Evolutionary conservation across 1,284 basidiomycete genomes (phyloP), one percentile per base, ranked within the genome.

Genomic region (Ustilago curta): DNA sequence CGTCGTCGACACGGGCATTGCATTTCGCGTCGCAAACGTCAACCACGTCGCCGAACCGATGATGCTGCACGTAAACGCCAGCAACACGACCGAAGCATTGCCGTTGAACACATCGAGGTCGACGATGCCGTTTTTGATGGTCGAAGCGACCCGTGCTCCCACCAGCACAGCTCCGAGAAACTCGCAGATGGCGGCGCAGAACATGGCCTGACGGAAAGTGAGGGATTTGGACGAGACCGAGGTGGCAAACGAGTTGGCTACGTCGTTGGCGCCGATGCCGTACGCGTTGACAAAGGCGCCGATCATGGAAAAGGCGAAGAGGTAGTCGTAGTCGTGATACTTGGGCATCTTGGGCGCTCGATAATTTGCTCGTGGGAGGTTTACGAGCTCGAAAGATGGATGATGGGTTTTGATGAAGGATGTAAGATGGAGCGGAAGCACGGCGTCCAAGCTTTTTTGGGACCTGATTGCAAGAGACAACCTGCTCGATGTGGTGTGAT

Each of bases 221-320:
- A 78, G 42, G 9, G 57, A 70, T 27, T 76, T 71, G 23, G 75
- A 70, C 12, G 70, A 67, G 42, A 79, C 77, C 7, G 63, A 68
- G 18, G 77, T 79, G 48, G 77, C 77, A 16, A 58, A 79, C 19
- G 75, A 70, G 56, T 79, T 77, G 64, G 75, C 77, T 0, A 79
- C 77, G 52, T 79, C 77, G 54, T 77, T 79, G 42, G 77, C 77
- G 29, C 75, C 75, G 19, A 70, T 78, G 19, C 66, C 63, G 57
- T 59, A 78, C 18, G 73, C 65, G 29, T 72, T 66, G 55, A 70
- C 43, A 37, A 73, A 69, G 5, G 71, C 70, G 25, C 58, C 62
- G 58, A 78, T 65, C 25, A 69, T 48, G 25, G 65, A 65, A 32
- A 78, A 62, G 18, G 62, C 76, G 53, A 78, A 76, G 45, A 78